These are phyloP conservation scores for Dendryphion nanum DNA, from an alignment of 2,329 filamentous ascomycete species.

Conservation along the genomic window DNA sequence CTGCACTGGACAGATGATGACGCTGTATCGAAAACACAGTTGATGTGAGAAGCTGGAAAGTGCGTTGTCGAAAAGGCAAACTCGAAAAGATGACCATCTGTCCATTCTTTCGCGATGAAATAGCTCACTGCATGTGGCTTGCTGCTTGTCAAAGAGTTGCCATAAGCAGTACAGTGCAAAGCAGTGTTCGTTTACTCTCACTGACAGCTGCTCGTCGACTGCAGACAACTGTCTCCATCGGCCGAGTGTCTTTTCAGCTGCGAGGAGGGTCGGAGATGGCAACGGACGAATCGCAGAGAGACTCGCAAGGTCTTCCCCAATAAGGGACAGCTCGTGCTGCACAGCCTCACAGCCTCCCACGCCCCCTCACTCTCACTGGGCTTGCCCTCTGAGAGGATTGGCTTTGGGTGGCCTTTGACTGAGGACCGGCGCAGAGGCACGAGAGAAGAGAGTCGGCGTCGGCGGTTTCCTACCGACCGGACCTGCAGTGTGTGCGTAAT, in stretches of 20 bases:
- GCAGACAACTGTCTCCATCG: no score
- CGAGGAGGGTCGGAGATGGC: background rate
- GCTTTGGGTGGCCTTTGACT: background rate
- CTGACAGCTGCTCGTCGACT: no score
- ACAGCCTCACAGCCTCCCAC: conserved; percentile 8
- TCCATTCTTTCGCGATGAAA: conserved; percentile 3
- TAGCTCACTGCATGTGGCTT: conserved; percentile 4
- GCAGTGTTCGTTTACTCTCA: no score
- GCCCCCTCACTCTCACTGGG: no score
- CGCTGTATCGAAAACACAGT: no score
- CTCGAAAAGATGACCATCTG: background rate
- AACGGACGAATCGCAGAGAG: conserved; percentile 3
- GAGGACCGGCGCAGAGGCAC: background rate
- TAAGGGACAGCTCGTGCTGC: background rate
- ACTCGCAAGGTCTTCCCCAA: conserved; percentile 10
- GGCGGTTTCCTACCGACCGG: background rate
- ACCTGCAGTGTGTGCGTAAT: conserved; percentile 5
- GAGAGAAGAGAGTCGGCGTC: conserved; percentile 1
- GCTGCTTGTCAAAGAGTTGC: background rate
- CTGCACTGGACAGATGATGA: no score
- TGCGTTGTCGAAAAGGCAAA: background rate
- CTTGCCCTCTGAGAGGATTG: background rate
- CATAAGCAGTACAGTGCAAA: no score
- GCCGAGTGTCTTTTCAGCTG: conserved; percentile 3
- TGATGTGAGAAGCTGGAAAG: conserved; percentile 10